Conservation (phyloP, 2,329 filamentous ascomycete genomes). For the Talaromyces sp. region DNA sequence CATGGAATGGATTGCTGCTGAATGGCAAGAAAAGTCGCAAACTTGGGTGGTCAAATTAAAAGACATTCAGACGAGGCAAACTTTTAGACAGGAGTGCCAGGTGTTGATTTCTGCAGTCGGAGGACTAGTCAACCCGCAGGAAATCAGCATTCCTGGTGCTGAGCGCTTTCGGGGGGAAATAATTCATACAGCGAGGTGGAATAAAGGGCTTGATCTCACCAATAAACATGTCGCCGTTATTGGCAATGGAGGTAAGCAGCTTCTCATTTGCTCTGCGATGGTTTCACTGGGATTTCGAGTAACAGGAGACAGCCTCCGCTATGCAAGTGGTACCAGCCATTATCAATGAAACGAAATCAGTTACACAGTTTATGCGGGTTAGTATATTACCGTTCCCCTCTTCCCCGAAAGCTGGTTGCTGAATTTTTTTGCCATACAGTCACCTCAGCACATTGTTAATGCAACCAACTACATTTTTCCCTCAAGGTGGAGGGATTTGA, state of each 20-base stretch:
- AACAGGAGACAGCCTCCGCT: constrained; percentile 3
- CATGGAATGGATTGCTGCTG: constrained; percentile 3
- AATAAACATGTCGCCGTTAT: constrained; percentile 31
- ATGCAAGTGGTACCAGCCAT: constrained; percentile 12
- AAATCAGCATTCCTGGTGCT: constrained; percentile 27
- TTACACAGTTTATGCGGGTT: constrained; percentile 12
- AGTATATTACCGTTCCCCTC: neutral
- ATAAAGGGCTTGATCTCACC: constrained; percentile 23
- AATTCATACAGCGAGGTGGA: constrained; percentile 31
- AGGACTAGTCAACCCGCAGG: constrained; percentile 26
- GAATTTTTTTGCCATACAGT: neutral
- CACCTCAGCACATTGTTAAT: constrained; percentile 10
- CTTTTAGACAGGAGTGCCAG: constrained; percentile 7
- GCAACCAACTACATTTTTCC: neutral
- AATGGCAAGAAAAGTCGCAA: neutral
- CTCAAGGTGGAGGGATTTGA: neutral
- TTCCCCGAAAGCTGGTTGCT: neutral
- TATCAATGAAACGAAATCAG: neutral
- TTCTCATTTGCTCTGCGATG: neutral
- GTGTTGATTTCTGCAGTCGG: constrained; percentile 27
- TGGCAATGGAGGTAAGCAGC: constrained; percentile 25
- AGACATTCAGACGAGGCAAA: neutral
- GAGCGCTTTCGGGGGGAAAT: constrained; percentile 29
- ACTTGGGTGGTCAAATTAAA: constrained; percentile 1
- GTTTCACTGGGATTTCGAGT: neutral